These are phyloP conservation scores for Gloeostereum incarnatum DNA, from an alignment of 768 basidiomycete genomes.

Conservation along the genomic window DNA sequence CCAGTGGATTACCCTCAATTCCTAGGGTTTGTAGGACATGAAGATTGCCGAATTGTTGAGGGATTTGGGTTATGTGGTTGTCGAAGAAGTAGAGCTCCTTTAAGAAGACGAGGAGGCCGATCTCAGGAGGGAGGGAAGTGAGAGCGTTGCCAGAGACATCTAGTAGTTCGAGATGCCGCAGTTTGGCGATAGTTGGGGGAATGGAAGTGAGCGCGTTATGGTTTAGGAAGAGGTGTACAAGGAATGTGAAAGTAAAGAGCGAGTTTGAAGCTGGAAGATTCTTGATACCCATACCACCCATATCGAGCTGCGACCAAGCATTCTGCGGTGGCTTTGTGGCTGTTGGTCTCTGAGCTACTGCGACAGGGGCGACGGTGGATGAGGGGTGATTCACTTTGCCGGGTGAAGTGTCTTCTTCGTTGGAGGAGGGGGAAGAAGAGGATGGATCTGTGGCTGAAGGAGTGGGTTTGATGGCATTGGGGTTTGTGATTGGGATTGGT, in stretches of 20 bases:
- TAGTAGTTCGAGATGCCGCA: constrained; percentile 80
- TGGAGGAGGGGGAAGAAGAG: constrained; percentile 13
- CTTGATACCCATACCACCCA: constrained; percentile 93
- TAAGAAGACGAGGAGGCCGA: constrained; percentile 84
- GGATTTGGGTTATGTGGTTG: constrained; percentile 82
- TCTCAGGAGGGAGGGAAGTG: constrained; percentile 66
- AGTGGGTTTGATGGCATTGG: constrained; percentile 55
- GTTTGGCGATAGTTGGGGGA: constrained; percentile 74
- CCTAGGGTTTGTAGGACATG: constrained; percentile 91
- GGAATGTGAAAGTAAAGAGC: constrained; percentile 83
- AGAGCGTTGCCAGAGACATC: constrained; percentile 90
- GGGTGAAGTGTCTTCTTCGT: constrained; percentile 13
- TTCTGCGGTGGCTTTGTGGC: constrained; percentile 59
- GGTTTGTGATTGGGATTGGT: constrained; percentile 89
- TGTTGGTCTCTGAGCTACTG: constrained; percentile 57
- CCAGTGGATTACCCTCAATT: constrained; percentile 95
- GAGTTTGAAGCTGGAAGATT: constrained; percentile 72
- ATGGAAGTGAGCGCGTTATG: constrained; percentile 79
- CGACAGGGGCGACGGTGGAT: constrained; percentile 65
- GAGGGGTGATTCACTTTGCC: constrained; percentile 54
- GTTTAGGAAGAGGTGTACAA: constrained; percentile 92
- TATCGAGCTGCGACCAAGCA: constrained; percentile 87
- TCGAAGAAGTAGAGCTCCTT: constrained; percentile 95
- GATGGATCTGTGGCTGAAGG: constrained; percentile 19
- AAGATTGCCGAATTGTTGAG: constrained; percentile 79